A percentile compares a stretch with the other conserved stretches of the same genome.
Conservation (phyloP, 2,329 filamentous ascomycete species). For the Clarireedia paspali region DNA sequence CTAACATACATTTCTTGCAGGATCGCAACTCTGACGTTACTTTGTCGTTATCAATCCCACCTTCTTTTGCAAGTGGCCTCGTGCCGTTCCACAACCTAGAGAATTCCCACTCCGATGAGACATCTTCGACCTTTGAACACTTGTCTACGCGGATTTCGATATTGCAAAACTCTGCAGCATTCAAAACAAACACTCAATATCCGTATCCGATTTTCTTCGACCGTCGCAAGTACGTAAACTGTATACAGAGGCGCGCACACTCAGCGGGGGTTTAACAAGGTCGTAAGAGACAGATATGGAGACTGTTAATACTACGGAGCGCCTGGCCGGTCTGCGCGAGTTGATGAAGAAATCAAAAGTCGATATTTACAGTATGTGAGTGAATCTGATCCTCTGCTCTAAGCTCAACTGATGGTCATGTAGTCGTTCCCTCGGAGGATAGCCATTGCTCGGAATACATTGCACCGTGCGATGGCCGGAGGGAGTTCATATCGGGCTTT, state of each 20-base stretch:
- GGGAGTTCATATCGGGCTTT: conserved; percentile 90
- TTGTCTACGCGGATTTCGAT: conserved; percentile 12
- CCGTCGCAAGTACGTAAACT: conserved; percentile 8
- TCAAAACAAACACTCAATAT: conserved; percentile 16
- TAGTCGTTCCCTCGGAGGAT: conserved; percentile 94
- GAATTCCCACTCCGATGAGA: conserved; percentile 18
- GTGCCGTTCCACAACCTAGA: conserved; percentile 5
- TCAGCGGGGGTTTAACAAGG: background rate
- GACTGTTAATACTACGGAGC: conserved; percentile 68
- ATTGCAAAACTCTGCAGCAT: conserved; percentile 1
- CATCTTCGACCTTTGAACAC: conserved; percentile 18
- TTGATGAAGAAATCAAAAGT: conserved; percentile 83
- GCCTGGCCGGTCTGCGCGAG: conserved; percentile 67
- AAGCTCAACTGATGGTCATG: conserved; percentile 27
- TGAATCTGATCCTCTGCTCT: conserved; percentile 8
- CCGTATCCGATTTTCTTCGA: conserved; percentile 20
- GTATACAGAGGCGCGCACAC: background rate
- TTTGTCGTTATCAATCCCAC: conserved; percentile 7
- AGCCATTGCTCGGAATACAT: conserved; percentile 98
- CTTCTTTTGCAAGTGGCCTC: background rate
- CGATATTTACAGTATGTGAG: conserved; percentile 77
- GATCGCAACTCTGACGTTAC: background rate
- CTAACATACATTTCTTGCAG: background rate
- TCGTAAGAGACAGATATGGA: conserved; percentile 49
- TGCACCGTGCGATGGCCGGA: conserved; percentile 84